These are phyloP conservation scores for Oldenlandia corymbosa DNA, from an alignment of 257 asterid genomes.

Conservation along the genomic window DNA sequence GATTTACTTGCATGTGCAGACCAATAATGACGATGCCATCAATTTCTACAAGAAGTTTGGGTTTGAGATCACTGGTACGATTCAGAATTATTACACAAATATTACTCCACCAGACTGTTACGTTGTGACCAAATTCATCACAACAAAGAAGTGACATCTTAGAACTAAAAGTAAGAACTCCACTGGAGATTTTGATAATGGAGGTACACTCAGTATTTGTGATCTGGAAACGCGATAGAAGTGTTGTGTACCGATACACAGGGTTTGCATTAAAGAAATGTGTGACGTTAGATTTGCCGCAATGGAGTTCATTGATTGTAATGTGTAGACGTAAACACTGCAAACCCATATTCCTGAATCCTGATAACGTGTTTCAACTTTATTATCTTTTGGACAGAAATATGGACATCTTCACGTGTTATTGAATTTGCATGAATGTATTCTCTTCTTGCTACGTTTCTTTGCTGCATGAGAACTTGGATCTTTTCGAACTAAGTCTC, in stretches of 20 bases:
- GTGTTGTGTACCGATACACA: neutral
- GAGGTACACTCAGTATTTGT: neutral
- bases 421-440: neutral
- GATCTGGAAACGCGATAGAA: no score
- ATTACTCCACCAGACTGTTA: slow-evolving; percentile 90
- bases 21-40: slow-evolving; percentile 88
- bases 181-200: no score
- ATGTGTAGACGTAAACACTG: neutral
- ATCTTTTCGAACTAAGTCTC: no score
- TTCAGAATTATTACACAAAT: slow-evolving; percentile 77
- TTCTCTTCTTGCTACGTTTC: no score
- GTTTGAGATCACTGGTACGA: slow-evolving; percentile 78
- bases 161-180: no score
- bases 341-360: neutral
- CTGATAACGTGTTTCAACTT: neutral
- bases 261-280: slow-evolving; percentile 7
- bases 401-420: neutral
- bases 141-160: slow-evolving; percentile 39
- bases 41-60: slow-evolving; percentile 85
- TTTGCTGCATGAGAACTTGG: no score
- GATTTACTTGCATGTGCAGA: slow-evolving; percentile 92
- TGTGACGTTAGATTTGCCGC: neutral
- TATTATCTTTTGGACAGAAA: neutral
- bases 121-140: slow-evolving; percentile 63
- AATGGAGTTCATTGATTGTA: neutral